phyloP scores from a whole-genome alignment of 768 basidiomycete genomes.

The Gymnopilus dilepis region DNA sequence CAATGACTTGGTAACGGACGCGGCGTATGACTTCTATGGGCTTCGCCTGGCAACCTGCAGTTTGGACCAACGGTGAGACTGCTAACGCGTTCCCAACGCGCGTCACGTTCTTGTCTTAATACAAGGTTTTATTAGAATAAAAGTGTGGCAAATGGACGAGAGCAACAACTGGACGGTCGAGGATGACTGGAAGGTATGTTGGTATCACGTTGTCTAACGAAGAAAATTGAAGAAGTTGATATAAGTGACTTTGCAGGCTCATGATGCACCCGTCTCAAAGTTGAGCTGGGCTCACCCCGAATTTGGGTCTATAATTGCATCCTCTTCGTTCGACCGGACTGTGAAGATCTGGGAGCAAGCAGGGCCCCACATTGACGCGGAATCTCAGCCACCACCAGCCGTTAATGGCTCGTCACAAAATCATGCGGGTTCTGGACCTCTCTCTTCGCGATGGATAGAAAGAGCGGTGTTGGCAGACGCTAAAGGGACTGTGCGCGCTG shows the following conservation, averaged over 20 bases:
- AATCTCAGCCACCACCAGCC: slow-evolving; percentile 30
- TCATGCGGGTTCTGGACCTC: slow-evolving; percentile 27
- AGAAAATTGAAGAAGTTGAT: not conserved
- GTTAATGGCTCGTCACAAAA: slow-evolving; percentile 26
- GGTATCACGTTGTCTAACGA: not conserved
- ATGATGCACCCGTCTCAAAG: slow-evolving; percentile 87
- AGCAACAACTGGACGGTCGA: slow-evolving; percentile 79
- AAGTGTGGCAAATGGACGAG: slow-evolving; percentile 84
- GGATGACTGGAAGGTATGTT: slow-evolving; percentile 88
- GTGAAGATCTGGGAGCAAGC: slow-evolving; percentile 92
- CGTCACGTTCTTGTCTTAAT: slow-evolving; percentile 21
- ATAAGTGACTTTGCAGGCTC: slow-evolving; percentile 65
- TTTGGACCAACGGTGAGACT: slow-evolving; percentile 74
- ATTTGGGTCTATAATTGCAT: slow-evolving; percentile 87
- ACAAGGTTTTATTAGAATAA: slow-evolving; percentile 58
- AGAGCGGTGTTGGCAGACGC: slow-evolving; percentile 80
- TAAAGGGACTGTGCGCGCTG: slow-evolving; percentile 81
- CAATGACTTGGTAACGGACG: slow-evolving; percentile 82
- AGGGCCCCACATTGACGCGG: slow-evolving; percentile 32
- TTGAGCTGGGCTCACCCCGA: slow-evolving; percentile 93
- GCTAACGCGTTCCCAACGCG: not conserved
- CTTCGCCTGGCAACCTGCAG: slow-evolving; percentile 80
- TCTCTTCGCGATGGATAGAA: slow-evolving; percentile 69
- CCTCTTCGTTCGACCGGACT: slow-evolving; percentile 87
- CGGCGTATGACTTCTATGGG: slow-evolving; percentile 92